Percentiles rank a stretch among this genome's conserved stretches.
phyloP scores from a whole-genome alignment of 768 basidiomycete genomes.

The Cantharellus cinnabarinus region DNA sequence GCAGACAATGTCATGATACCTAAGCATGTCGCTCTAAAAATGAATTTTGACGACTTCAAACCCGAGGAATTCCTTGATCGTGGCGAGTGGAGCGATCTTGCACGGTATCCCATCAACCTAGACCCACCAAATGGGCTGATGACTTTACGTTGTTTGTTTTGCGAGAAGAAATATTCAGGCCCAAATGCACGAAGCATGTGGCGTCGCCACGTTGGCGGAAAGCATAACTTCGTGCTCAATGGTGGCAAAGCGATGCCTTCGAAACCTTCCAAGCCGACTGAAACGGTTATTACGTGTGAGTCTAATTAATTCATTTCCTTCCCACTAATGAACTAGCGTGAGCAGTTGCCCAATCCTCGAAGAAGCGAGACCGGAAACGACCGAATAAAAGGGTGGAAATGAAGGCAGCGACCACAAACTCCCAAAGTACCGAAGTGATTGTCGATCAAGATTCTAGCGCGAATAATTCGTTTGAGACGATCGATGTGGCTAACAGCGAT shows the following conservation, averaged over 20 bases:
- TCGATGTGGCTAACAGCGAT: too few species aligned
- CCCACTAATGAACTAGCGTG: background rate
- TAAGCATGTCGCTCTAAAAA: slow-evolving; percentile 3
- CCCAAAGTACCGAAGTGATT: background rate
- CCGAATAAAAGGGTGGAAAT: background rate
- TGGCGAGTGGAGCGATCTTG: slow-evolving; percentile 3
- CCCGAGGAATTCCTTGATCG: slow-evolving; percentile 4
- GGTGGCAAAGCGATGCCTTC: slow-evolving; percentile 3
- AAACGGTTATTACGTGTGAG: background rate
- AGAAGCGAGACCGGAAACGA: too few species aligned
- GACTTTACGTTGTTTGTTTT: slow-evolving; percentile 8
- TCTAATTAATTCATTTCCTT: background rate
- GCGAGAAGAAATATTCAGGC: slow-evolving; percentile 8
- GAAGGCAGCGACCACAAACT: background rate
- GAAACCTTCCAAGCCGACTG: background rate
- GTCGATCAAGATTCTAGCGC: background rate
- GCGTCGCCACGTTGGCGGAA: slow-evolving; percentile 7
- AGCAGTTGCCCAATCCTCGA: too few species aligned
- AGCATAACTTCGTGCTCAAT: slow-evolving; percentile 8
- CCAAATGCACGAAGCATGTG: slow-evolving; percentile 9
- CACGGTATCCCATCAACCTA: slow-evolving; percentile 4
- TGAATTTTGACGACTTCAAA: slow-evolving; percentile 5
- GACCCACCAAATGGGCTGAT: slow-evolving; percentile 5
- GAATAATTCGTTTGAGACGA: too few species aligned
- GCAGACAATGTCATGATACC: slow-evolving; percentile 6